Evolutionary conservation across 345 rosid genomes (phyloP).

Genomic region (Rhizophora mangle): DNA sequence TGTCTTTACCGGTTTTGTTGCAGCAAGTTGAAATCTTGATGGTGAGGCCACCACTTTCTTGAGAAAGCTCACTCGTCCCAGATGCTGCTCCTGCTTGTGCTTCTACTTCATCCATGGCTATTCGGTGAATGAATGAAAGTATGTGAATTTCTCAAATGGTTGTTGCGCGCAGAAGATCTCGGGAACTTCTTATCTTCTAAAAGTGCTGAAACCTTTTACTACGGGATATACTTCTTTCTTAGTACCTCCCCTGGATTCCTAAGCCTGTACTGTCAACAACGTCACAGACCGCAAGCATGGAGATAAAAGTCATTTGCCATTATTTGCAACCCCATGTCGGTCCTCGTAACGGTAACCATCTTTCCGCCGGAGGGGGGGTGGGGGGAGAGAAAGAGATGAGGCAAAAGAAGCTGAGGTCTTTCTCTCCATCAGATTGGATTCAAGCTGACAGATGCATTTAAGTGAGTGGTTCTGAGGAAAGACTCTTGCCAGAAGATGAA

Average conservation of each 20-base stretch:
- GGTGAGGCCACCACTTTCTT: slow-evolving; percentile 49
- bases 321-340: not conserved
- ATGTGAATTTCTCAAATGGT: not conserved
- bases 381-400: not conserved
- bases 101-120: slow-evolving; percentile 34
- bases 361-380: slow-evolving; percentile 7
- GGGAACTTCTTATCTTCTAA: too few relatives aligned
- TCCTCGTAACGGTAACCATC: slow-evolving; percentile 10
- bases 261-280: slow-evolving; percentile 1
- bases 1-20: slow-evolving; percentile 36
- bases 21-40: slow-evolving; percentile 51
- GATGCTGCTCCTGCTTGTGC: not conserved
- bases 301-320: slow-evolving; percentile 8
- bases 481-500: slow-evolving; percentile 50
- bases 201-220: too few relatives aligned
- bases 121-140: not conserved
- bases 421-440: slow-evolving; percentile 23
- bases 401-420: slow-evolving; percentile 20
- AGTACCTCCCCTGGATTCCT: not conserved
- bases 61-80: slow-evolving; percentile 6
- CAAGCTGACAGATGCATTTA: slow-evolving; percentile 40
- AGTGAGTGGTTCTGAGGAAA: slow-evolving; percentile 44
- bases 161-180: slow-evolving; percentile 21
- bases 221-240: not conserved
- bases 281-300: slow-evolving; percentile 6